phyloP scores from a whole-genome alignment of 495 filamentous ascomycete species.

The Parmelia sp. region DNA sequence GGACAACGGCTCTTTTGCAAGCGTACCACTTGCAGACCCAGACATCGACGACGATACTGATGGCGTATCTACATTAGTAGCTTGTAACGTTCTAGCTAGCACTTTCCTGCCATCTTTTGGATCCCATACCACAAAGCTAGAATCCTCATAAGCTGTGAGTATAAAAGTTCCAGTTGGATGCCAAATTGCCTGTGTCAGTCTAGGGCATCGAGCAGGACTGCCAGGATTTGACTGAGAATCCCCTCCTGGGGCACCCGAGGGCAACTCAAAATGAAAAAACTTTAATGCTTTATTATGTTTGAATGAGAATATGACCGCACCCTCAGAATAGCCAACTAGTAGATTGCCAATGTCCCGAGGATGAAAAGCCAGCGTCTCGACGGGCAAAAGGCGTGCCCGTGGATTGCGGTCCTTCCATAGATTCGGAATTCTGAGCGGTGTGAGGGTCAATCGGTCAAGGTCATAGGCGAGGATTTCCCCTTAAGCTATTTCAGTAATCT shows the following conservation, averaged over 20 bases:
- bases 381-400: conserved; percentile 47
- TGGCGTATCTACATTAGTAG: conserved; percentile 61
- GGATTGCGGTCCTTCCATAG: conserved; percentile 67
- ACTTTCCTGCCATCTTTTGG: conserved; percentile 81
- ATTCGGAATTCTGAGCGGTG: conserved; percentile 74
- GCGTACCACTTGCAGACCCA: conserved; percentile 35
- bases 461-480: conserved; percentile 85
- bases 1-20: conserved; percentile 63
- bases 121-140: conserved; percentile 90
- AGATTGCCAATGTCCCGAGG: conserved; percentile 90
- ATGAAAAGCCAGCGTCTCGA: conserved; percentile 76
- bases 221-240: conserved; percentile 51
- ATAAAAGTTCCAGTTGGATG: conserved; percentile 93
- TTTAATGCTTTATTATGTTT: conserved; percentile 73
- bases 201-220: conserved; percentile 55
- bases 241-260: conserved; percentile 80
- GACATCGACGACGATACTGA: conserved; percentile 41
- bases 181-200: conserved; percentile 75
- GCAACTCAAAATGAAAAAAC: conserved; percentile 77
- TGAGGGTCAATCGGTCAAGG: conserved; percentile 69
- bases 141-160: conserved; percentile 81
- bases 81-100: conserved; percentile 71
- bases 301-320: conserved; percentile 85
- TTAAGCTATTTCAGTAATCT: conserved; percentile 28
- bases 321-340: conserved; percentile 78